A percentile compares a stretch with the other conserved stretches of the same genome.
Conservation (phyloP, 768 basidiomycete genomes). For the Macrolepiota fuliginosa region DNA sequence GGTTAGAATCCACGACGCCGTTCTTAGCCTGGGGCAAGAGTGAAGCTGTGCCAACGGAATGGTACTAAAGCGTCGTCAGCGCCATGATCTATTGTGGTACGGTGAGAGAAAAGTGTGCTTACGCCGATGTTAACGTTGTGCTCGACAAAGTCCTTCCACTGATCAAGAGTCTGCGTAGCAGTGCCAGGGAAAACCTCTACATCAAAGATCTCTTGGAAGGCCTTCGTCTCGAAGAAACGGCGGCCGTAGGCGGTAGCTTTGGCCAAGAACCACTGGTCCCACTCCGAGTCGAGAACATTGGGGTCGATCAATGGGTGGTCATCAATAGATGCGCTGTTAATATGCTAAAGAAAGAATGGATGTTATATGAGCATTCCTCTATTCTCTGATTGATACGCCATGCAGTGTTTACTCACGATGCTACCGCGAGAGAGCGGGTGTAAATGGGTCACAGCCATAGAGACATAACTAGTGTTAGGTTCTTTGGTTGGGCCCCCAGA, state of each 20-base stretch:
- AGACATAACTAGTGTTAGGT: slow-evolving; percentile 30
- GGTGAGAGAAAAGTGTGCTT: slow-evolving; percentile 5
- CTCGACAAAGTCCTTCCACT: slow-evolving; percentile 25
- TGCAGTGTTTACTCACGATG: slow-evolving; percentile 20
- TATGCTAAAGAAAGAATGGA: slow-evolving; percentile 21
- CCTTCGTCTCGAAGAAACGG: slow-evolving; percentile 26
- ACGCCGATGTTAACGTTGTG: slow-evolving; percentile 23
- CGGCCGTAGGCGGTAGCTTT: slow-evolving; percentile 31
- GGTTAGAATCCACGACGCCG: slow-evolving; percentile 45
- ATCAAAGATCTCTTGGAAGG: slow-evolving; percentile 28
- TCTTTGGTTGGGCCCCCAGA: slow-evolving; percentile 24
- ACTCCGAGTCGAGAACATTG: slow-evolving; percentile 30
- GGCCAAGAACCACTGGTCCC: slow-evolving; percentile 30
- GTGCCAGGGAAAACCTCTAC: slow-evolving; percentile 28
- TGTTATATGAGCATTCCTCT: slow-evolving; percentile 14
- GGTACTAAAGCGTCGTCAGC: slow-evolving; percentile 20
- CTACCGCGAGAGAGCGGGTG: slow-evolving; percentile 47
- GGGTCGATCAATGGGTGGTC: slow-evolving; percentile 64
- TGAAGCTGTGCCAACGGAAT: slow-evolving; percentile 27
- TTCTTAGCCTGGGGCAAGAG: slow-evolving; percentile 21
- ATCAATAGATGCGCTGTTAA: slow-evolving; percentile 60
- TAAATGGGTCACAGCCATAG: slow-evolving; percentile 32
- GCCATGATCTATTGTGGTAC: background rate
- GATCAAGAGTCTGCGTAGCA: slow-evolving; percentile 19
- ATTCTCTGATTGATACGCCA: slow-evolving; percentile 18